Evolutionary conservation across 108 stramenopile genomes (phyloP).

Genomic region (Cyclotella choctawhatcheeana): DNA sequence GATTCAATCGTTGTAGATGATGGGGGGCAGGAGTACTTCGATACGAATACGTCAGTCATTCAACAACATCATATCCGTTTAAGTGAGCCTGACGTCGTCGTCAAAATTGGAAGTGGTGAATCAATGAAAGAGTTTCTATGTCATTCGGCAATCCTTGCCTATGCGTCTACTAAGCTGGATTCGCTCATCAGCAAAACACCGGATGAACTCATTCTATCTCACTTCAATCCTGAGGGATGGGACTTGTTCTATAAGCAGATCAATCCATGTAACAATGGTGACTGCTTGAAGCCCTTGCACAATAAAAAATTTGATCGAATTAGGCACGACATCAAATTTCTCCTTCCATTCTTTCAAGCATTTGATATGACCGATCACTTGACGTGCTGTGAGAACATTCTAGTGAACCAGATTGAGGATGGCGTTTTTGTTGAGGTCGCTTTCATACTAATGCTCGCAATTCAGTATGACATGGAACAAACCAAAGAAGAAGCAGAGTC

Average conservation of each 20-base stretch:
- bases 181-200: not conserved
- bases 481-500: not conserved
- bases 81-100: not conserved
- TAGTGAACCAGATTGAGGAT: not conserved
- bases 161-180: slow-evolving; percentile 6
- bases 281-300: not conserved
- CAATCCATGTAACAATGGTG: not conserved
- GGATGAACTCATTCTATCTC: not conserved
- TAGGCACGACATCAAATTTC: not conserved
- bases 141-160: slow-evolving; percentile 2
- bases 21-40: too few relatives aligned
- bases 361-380: not conserved
- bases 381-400: not conserved
- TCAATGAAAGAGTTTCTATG: not conserved
- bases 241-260: not conserved
- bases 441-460: not conserved
- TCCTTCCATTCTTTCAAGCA: not conserved
- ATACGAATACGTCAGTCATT: too few relatives aligned
- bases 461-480: not conserved
- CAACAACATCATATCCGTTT: too few relatives aligned
- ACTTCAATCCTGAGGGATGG: not conserved
- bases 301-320: not conserved
- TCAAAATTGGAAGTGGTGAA: not conserved
- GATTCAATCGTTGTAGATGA: too few relatives aligned
- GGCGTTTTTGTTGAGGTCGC: not conserved